Percentiles rank a stretch among this genome's conserved stretches.
Evolutionary conservation across 164 flowering plant species (phyloP).

Genomic region (Umbellularia californica): DNA sequence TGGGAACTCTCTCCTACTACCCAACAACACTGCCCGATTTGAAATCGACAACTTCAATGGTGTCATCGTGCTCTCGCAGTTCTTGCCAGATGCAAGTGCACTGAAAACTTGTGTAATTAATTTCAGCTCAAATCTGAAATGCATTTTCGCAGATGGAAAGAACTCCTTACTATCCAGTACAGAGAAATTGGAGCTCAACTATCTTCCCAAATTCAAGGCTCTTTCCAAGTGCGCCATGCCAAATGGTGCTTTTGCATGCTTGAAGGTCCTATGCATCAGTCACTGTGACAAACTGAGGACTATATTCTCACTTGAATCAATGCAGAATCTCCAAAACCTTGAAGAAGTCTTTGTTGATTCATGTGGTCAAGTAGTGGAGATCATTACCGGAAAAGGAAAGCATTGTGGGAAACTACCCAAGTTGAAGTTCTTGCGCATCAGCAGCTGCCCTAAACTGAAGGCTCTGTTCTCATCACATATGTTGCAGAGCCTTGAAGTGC

Average conservation of each 20-base stretch:
- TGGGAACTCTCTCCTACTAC: no score
- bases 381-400: neutral
- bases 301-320: neutral
- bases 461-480: neutral
- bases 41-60: neutral
- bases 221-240: neutral
- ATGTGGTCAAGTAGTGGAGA: neutral
- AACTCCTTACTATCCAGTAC: neutral
- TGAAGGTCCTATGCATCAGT: neutral
- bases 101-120: neutral
- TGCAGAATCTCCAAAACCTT: neutral
- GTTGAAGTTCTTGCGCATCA: neutral
- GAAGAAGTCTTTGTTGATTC: neutral
- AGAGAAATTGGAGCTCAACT: neutral
- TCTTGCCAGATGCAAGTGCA: neutral
- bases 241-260: neutral
- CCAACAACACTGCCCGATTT: no score
- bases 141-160: neutral
- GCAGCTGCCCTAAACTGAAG: neutral
- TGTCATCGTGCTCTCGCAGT: neutral
- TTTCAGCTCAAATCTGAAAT: neutral
- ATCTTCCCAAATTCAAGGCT: neutral
- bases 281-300: neutral
- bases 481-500: neutral
- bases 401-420: neutral